Base-by-base conservation (phyloP, 305 asterid genomes). In the Fraxinus latifolia region DNA sequence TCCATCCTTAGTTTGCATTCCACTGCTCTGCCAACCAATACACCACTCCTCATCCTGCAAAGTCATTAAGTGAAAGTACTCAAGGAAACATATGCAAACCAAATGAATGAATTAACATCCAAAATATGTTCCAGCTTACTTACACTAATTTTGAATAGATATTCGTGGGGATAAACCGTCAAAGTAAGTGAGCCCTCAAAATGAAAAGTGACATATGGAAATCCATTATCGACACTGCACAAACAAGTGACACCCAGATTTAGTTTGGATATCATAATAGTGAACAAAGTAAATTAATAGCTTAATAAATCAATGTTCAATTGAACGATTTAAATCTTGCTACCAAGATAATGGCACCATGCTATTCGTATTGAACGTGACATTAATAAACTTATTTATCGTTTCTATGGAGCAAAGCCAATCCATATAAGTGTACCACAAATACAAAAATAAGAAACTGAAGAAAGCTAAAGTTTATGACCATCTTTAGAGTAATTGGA, bases 11-110 rank as follows among this genome's bases (percentile, higher is more conserved):
- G 97, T 88, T 88, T 92, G 98, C 93, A 90, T 84, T 73, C 90
- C 96, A 77, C 96, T 94, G 87, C 82, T 92, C 87, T 92, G 97
- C 98, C 98, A 96, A 82, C 98, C 99, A 62, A 96, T 86, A 81
- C 99, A 96, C 90, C 94, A 93, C 70, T 94, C 95, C 0, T 85
- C 74, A 44, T 90, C 89, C 94, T 91, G 93, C 84, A 84, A 85
- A 82, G 34, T 67, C 32, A 23, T 62, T 23, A 68, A 79, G 50
- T 67, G 71, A 2, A 21, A 62, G 6, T 62, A 23, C 14, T 21
- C 4, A 17, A 21, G 71, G 71, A 8, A 62, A 62, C 36, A 65
- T 44, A 55, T 29, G 79, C 39, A 79, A 33, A 62, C 37, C 71
- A 60, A 62, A 62, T 62, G 71, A 62, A 19, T 34, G 17, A 29